A percentile compares a stretch with the other conserved stretches of the same genome.
Conservation (phyloP, 2,329 filamentous ascomycete species). For the Chlorencoelia australis region DNA sequence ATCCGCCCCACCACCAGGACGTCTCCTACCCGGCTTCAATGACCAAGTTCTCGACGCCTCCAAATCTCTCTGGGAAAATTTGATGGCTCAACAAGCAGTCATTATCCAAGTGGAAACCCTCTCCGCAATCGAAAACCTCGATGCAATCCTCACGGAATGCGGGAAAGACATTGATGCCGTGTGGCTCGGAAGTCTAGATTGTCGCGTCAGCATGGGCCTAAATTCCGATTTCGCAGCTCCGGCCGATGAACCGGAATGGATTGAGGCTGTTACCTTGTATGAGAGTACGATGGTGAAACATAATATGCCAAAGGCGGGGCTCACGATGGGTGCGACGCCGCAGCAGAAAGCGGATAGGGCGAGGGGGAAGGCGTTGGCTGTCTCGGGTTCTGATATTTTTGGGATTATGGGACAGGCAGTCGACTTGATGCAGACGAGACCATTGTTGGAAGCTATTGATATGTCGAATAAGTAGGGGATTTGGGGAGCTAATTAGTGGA, state of each 20-base stretch:
- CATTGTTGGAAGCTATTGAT: too few species aligned
- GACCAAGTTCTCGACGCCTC: conserved; percentile 28
- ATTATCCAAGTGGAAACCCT: conserved; percentile 39
- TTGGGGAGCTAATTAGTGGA: too few species aligned
- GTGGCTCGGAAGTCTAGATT: conserved; percentile 37
- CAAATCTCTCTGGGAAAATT: conserved; percentile 29
- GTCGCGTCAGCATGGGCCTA: conserved; percentile 35
- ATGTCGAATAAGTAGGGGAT: too few species aligned
- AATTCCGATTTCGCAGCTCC: conserved; percentile 23
- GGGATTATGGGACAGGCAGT: conserved; percentile 5
- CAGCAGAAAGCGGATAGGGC: conserved; percentile 13
- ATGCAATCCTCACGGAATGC: conserved; percentile 36
- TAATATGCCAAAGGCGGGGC: conserved; percentile 31
- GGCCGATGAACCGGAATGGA: conserved; percentile 34
- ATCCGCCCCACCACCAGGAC: conserved; percentile 37
- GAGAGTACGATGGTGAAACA: conserved; percentile 34
- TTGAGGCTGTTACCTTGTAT: conserved; percentile 30
- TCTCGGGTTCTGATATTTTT: conserved; percentile 11
- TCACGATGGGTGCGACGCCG: conserved; percentile 14
- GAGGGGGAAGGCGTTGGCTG: conserved; percentile 18
- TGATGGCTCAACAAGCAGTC: conserved; percentile 38
- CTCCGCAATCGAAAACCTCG: conserved; percentile 37
- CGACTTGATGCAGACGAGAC: neutral
- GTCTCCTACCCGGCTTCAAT: conserved; percentile 32
- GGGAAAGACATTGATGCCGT: conserved; percentile 36